These are phyloP conservation scores for Wickerhamiella allomyrinae DNA, from an alignment of 805 yeast species.

Conservation along the genomic window DNA sequence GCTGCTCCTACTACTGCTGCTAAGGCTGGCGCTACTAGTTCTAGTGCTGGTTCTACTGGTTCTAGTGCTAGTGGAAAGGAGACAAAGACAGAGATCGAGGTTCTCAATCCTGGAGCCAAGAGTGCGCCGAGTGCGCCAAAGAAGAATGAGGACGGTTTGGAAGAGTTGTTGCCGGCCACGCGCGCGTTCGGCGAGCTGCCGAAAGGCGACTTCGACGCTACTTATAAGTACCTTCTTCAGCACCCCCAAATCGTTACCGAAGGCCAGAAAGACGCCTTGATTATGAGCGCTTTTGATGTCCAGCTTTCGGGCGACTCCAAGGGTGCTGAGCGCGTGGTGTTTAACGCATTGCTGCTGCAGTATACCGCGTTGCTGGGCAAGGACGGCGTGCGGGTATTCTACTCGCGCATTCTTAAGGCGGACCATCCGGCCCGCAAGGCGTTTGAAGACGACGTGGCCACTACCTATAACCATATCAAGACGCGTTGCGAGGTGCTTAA, in stretches of 20 bases:
- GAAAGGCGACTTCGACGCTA: slow-evolving; percentile 31
- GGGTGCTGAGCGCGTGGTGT: slow-evolving; percentile 51
- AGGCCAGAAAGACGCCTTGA: slow-evolving; percentile 78
- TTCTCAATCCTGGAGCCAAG: slow-evolving; percentile 20
- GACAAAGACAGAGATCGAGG: slow-evolving; percentile 22
- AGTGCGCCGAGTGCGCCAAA: slow-evolving; percentile 10
- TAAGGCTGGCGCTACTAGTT: background rate
- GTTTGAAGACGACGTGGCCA: slow-evolving; percentile 56
- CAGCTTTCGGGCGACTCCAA: slow-evolving; percentile 48
- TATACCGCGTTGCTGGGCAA: slow-evolving; percentile 35
- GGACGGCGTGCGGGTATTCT: slow-evolving; percentile 47
- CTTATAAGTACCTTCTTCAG: slow-evolving; percentile 37
- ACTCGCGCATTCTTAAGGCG: slow-evolving; percentile 42
- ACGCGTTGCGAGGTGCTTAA: slow-evolving; percentile 56
- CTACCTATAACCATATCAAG: slow-evolving; percentile 62
- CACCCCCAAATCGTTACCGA: slow-evolving; percentile 59
- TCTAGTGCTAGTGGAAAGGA: slow-evolving; percentile 19
- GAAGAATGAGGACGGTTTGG: slow-evolving; percentile 17
- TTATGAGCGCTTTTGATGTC: slow-evolving; percentile 83
- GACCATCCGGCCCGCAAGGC: slow-evolving; percentile 52
- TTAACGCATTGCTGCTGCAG: slow-evolving; percentile 67
- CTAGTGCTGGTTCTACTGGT: slow-evolving; percentile 19
- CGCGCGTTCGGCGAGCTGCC: slow-evolving; percentile 47
- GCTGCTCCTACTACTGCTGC: slow-evolving; percentile 10
- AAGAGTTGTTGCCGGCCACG: slow-evolving; percentile 45